phyloP scores from a whole-genome alignment of 148 eudicot species.

The Mesembryanthemum crystallinum region DNA sequence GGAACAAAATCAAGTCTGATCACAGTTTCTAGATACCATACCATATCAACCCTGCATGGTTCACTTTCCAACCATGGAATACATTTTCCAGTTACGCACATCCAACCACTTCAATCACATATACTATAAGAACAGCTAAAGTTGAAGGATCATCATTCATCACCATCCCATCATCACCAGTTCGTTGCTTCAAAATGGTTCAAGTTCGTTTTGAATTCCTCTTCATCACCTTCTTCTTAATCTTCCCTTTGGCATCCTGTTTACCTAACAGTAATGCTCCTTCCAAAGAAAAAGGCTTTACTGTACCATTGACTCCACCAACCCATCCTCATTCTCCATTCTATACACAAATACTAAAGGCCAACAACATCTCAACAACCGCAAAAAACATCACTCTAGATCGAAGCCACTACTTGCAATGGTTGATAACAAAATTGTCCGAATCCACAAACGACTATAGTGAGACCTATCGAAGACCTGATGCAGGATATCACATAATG shows the following conservation, averaged over 20 bases:
- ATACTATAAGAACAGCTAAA: not conserved
- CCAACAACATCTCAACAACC: constrained; percentile 19
- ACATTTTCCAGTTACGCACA: too few species aligned
- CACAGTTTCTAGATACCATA: too few species aligned
- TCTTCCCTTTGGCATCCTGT: not conserved
- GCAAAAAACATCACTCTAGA: not conserved
- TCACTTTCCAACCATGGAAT: not conserved
- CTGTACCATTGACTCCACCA: constrained; percentile 19
- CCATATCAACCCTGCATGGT: not conserved
- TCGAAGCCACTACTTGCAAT: constrained; percentile 4
- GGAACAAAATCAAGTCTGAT: too few species aligned
- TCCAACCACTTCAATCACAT: too few species aligned
- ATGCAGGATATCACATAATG: not conserved
- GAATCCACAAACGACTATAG: not conserved
- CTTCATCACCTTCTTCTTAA: not conserved
- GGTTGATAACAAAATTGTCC: constrained; percentile 10
- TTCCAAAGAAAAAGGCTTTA: constrained; percentile 5
- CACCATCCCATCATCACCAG: not conserved
- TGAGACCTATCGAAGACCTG: not conserved
- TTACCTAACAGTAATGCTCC: not conserved
- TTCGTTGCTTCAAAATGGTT: not conserved
- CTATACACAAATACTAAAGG: constrained; percentile 14
- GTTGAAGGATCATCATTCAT: not conserved
- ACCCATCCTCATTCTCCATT: constrained; percentile 19
- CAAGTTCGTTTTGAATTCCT: not conserved